These are phyloP conservation scores for Candida glucosophila DNA, from an alignment of 1,139 yeast genomes.

Conservation along the genomic window DNA sequence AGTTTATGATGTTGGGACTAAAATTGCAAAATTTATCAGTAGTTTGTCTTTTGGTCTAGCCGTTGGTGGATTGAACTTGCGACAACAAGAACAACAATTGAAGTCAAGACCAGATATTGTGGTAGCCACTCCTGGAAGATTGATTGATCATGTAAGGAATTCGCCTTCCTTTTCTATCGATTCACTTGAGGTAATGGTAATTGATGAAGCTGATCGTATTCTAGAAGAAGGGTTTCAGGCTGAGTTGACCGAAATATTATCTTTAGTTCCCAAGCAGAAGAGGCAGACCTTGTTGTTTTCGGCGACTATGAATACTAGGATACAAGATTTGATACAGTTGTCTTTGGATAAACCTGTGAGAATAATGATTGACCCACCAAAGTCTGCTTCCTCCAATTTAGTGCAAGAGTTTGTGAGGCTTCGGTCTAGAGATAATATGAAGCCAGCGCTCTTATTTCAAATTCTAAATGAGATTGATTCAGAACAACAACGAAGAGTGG, in stretches of 20 bases:
- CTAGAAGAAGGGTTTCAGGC: constrained; percentile 97
- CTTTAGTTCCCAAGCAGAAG: constrained; percentile 71
- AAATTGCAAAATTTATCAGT: constrained; percentile 67
- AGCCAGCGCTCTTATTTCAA: constrained; percentile 74
- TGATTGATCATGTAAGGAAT: constrained; percentile 92
- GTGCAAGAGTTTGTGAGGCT: constrained; percentile 91
- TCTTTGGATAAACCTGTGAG: constrained; percentile 86
- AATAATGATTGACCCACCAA: constrained; percentile 94
- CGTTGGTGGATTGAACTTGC: constrained; percentile 92
- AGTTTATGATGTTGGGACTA: constrained; percentile 87
- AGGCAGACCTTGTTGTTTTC: constrained; percentile 92
- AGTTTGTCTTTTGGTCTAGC: constrained; percentile 84
- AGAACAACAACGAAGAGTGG: constrained; percentile 57
- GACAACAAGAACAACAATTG: constrained; percentile 92
- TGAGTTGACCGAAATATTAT: constrained; percentile 83
- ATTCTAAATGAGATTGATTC: constrained; percentile 60
- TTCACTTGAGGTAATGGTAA: constrained; percentile 79
- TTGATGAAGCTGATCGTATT: constrained; percentile 99
- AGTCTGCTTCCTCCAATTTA: constrained; percentile 80
- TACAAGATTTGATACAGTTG: constrained; percentile 78
- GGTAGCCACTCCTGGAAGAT: constrained; percentile 95
- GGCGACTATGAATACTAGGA: constrained; percentile 94
- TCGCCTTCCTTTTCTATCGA: constrained; percentile 91
- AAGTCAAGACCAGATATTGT: constrained; percentile 91
- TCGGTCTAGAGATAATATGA: constrained; percentile 76